A percentile compares a stretch with the other conserved stretches of the same genome.
Conservation (phyloP, 331 rosid genomes). For the Acacia concinna region DNA sequence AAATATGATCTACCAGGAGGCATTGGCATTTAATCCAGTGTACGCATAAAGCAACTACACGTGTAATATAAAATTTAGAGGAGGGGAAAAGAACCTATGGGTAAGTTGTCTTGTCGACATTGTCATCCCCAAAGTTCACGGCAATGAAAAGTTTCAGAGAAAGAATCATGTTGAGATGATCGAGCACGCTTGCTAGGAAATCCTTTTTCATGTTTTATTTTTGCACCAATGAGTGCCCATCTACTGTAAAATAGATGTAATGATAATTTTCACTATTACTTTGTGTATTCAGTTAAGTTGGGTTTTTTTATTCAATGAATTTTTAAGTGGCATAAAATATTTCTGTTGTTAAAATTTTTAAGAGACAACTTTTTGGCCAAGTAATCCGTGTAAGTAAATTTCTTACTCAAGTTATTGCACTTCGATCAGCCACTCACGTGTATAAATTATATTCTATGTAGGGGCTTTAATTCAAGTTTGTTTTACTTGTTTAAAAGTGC, state of each 20-base stretch:
- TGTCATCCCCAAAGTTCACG: conserved; percentile 27
- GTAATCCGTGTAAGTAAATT: conserved; percentile 1
- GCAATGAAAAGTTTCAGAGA: conserved; percentile 20
- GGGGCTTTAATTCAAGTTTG: too few species aligned
- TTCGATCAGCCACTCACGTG: background rate
- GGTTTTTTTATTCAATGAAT: conserved; percentile 21
- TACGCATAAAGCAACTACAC: conserved; percentile 46
- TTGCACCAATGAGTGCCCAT: conserved; percentile 30
- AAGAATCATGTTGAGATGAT: background rate
- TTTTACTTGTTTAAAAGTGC: too few species aligned
- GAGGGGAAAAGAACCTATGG: background rate
- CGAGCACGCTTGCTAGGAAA: conserved; percentile 7
- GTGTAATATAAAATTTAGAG: conserved; percentile 14
- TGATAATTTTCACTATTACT: conserved; percentile 23
- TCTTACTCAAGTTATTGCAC: conserved; percentile 1
- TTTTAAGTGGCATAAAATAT: conserved; percentile 19
- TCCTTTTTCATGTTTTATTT: conserved; percentile 33
- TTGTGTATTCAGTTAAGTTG: conserved; percentile 28
- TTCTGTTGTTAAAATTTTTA: conserved; percentile 28
- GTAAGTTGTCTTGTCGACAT: conserved; percentile 16
- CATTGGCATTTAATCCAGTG: conserved; percentile 78
- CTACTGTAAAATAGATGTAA: conserved; percentile 41
- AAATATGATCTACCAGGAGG: conserved; percentile 89
- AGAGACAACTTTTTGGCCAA: conserved; percentile 27
- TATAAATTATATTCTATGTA: background rate